Percentiles rank a stretch among this genome's conserved stretches.
Conservation (phyloP, 2,329 filamentous ascomycete genomes). For the Domatiomyces globalis region DNA sequence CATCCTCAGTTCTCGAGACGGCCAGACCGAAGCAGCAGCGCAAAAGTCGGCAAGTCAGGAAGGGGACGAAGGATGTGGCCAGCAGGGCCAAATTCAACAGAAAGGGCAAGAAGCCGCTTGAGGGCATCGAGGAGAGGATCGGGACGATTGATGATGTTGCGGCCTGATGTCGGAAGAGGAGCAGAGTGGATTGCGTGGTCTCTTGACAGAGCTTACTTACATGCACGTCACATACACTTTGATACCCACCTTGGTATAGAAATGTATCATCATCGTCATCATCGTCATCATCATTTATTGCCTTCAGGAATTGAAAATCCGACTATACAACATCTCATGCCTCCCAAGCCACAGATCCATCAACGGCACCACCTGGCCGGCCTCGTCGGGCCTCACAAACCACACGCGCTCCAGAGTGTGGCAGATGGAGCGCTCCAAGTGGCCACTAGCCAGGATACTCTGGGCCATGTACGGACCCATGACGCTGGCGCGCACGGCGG, state of each 20-base stretch:
- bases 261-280: too few relatives aligned
- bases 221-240: too few relatives aligned
- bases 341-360: conserved; percentile 52
- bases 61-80: conserved; percentile 4
- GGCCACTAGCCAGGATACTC: conserved; percentile 39
- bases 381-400: conserved; percentile 37
- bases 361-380: conserved; percentile 46
- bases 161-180: background rate
- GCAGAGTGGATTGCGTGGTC: too few relatives aligned
- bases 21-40: conserved; percentile 7
- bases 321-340: conserved; percentile 51
- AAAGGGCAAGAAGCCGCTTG: conserved; percentile 10
- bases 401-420: conserved; percentile 36
- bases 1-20: conserved; percentile 4
- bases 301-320: conserved; percentile 51
- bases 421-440: conserved; percentile 39
- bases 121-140: conserved; percentile 14
- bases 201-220: too few relatives aligned
- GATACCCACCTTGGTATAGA: too few relatives aligned
- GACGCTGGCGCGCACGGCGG: conserved; percentile 48
- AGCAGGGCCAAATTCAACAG: conserved; percentile 7
- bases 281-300: background rate
- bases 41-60: conserved; percentile 1
- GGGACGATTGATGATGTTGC: conserved; percentile 12
- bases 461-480: conserved; percentile 54